Percentiles rank a stretch among this genome's conserved stretches.
These are phyloP conservation scores for Pestalotiopsis sp. DNA, from an alignment of 2,329 filamentous ascomycete genomes.

Conservation along the genomic window DNA sequence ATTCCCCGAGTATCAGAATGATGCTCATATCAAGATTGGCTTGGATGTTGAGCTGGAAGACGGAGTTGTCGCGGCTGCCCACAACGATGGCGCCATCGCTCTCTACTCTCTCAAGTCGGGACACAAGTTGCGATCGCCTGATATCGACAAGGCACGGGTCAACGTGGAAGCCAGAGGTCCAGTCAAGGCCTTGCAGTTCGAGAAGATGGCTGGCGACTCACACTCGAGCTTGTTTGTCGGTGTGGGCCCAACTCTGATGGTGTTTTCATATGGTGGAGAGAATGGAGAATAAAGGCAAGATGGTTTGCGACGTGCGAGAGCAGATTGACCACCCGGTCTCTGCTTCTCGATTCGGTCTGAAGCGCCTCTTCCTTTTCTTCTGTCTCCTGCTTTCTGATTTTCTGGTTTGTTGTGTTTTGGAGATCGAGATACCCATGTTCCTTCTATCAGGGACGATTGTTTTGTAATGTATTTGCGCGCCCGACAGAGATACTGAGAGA, in stretches of 20 bases:
- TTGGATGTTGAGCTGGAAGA: constrained; percentile 51
- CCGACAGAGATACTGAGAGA: too few relatives aligned
- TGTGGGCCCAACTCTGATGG: constrained; percentile 35
- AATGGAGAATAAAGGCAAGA: too few relatives aligned
- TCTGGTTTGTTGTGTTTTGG: too few relatives aligned
- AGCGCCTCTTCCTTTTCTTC: too few relatives aligned
- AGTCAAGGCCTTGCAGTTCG: constrained; percentile 47
- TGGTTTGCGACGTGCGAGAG: too few relatives aligned
- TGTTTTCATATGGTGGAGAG: constrained; percentile 44
- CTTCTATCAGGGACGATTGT: too few relatives aligned
- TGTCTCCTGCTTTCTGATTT: too few relatives aligned
- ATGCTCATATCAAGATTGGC: constrained; percentile 48
- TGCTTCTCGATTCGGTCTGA: too few relatives aligned
- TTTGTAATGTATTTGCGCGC: too few relatives aligned
- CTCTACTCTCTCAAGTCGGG: constrained; percentile 54
- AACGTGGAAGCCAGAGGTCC: constrained; percentile 23
- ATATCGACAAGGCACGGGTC: constrained; percentile 18
- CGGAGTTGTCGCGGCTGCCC: constrained; percentile 55
- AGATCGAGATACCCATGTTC: too few relatives aligned
- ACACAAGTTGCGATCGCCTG: constrained; percentile 30
- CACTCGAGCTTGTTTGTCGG: constrained; percentile 51
- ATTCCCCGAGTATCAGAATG: constrained; percentile 54
- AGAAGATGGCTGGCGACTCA: constrained; percentile 43
- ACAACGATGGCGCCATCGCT: constrained; percentile 48
- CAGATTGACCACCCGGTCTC: too few relatives aligned